phyloP scores from a whole-genome alignment of 192 early-diverging fungal species.

The Backusella luteola region DNA sequence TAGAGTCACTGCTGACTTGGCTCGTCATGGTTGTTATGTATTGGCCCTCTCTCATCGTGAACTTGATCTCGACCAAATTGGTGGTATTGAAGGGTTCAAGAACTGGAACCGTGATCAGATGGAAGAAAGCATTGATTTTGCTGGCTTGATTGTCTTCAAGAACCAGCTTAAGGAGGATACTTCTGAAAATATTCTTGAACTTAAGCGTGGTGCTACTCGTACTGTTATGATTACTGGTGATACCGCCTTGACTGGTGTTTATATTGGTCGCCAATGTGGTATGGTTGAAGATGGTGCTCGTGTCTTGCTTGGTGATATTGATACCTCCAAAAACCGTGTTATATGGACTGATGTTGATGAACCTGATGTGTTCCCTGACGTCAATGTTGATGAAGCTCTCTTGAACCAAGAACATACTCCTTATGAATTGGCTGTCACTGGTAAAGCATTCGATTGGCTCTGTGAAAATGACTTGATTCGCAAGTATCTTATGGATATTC shows the following conservation, averaged over 20 bases:
- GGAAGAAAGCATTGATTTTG: conserved; percentile 54
- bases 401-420: conserved; percentile 31
- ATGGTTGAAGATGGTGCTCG: conserved; percentile 38
- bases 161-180: conserved; percentile 80
- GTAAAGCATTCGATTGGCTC: conserved; percentile 61
- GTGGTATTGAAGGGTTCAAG: conserved; percentile 29
- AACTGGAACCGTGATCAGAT: conserved; percentile 54
- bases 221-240: conserved; percentile 87
- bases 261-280: conserved; percentile 62
- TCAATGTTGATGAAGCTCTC: conserved; percentile 33
- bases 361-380: conserved; percentile 37
- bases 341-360: conserved; percentile 63
- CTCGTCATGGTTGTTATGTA: conserved; percentile 74
- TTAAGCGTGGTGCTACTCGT: conserved; percentile 68
- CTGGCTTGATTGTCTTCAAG: conserved; percentile 73
- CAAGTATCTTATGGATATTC: conserved; percentile 60
- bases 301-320: conserved; percentile 53
- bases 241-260: conserved; percentile 72
- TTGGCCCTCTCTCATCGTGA: conserved; percentile 62
- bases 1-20: conserved; percentile 47
- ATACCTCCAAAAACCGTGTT: conserved; percentile 38
- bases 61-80: conserved; percentile 41
- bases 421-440: conserved; percentile 71
- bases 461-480: conserved; percentile 44
- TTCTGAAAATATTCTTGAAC: conserved; percentile 59